Percentiles rank a stretch among this genome's conserved stretches.
Conservation (phyloP, 805 yeast genomes). For the Yarrowia bubula region DNA sequence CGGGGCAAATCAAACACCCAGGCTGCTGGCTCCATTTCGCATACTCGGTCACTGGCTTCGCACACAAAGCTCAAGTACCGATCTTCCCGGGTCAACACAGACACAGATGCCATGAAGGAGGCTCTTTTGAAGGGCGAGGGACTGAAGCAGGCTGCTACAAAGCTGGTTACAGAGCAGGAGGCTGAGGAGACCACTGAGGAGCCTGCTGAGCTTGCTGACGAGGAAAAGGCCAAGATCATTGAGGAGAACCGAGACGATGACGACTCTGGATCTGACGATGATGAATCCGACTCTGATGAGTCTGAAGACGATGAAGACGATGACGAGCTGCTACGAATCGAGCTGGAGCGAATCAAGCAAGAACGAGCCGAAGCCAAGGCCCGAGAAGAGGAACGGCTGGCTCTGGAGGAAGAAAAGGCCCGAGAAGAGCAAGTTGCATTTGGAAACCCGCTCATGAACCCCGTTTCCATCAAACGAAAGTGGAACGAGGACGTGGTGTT, state of each 20-base stretch:
- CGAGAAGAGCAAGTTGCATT: constrained; percentile 33
- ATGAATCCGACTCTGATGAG: constrained; percentile 9
- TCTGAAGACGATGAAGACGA: constrained; percentile 39
- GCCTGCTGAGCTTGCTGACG: neutral
- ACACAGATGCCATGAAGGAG: constrained; percentile 33
- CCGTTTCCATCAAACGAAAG: constrained; percentile 34
- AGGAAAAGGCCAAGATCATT: neutral
- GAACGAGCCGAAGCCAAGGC: constrained; percentile 38
- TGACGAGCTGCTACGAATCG: constrained; percentile 37
- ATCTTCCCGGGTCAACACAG: neutral
- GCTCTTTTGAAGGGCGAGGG: constrained; percentile 31
- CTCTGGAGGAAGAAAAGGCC: constrained; percentile 30
- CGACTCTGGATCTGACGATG: constrained; percentile 29
- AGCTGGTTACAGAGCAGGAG: neutral
- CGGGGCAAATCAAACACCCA: constrained; percentile 50
- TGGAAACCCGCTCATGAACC: constrained; percentile 39
- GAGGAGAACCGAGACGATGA: constrained; percentile 26
- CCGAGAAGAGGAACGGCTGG: constrained; percentile 31
- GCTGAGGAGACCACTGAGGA: neutral
- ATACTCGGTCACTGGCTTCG: constrained; percentile 54
- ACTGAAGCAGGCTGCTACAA: constrained; percentile 27
- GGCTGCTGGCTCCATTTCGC: constrained; percentile 49
- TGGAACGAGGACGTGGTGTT: constrained; percentile 43
- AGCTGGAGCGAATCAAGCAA: constrained; percentile 39
- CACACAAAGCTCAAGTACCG: constrained; percentile 54